A percentile compares a stretch with the other conserved stretches of the same genome.
Conservation (phyloP, 2,329 filamentous ascomycete species). For the Coniella vitis region DNA sequence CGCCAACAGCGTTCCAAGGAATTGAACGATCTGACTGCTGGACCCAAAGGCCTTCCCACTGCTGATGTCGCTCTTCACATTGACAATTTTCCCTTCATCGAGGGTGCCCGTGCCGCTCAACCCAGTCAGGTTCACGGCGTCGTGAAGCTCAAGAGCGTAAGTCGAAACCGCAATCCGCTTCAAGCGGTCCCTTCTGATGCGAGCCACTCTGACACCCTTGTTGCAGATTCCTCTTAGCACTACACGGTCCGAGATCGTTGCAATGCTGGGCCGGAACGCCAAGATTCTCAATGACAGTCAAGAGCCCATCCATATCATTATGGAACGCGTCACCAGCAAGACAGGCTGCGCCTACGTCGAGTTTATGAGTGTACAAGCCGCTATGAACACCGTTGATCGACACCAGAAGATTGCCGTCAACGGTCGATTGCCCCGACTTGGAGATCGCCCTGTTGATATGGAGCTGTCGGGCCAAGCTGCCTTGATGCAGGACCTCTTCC, state of each 20-base stretch:
- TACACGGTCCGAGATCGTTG: constrained; percentile 47
- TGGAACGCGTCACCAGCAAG: constrained; percentile 57
- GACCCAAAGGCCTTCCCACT: constrained; percentile 27
- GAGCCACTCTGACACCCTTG: not conserved
- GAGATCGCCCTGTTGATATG: constrained; percentile 50
- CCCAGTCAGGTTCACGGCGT: constrained; percentile 33
- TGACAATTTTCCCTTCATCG: constrained; percentile 40
- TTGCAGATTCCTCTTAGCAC: constrained; percentile 49
- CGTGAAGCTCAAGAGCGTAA: constrained; percentile 43
- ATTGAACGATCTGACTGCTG: constrained; percentile 31
- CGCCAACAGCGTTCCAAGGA: constrained; percentile 27
- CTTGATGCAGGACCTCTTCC: constrained; percentile 58
- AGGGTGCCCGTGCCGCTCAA: constrained; percentile 27
- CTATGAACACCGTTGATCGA: constrained; percentile 44
- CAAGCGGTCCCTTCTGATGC: not conserved
- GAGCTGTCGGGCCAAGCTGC: constrained; percentile 48
- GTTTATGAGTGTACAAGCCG: constrained; percentile 46
- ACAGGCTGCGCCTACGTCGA: constrained; percentile 57
- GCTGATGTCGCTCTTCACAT: constrained; percentile 30
- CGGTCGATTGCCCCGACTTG: constrained; percentile 43
- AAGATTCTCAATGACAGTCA: constrained; percentile 46
- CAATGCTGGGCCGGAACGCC: constrained; percentile 52
- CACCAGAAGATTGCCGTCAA: constrained; percentile 32
- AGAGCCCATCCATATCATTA: constrained; percentile 56
- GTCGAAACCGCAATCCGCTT: constrained; percentile 19